phyloP scores from a whole-genome alignment of 1,284 basidiomycete genomes.

The Ustilago shanxiensis region DNA sequence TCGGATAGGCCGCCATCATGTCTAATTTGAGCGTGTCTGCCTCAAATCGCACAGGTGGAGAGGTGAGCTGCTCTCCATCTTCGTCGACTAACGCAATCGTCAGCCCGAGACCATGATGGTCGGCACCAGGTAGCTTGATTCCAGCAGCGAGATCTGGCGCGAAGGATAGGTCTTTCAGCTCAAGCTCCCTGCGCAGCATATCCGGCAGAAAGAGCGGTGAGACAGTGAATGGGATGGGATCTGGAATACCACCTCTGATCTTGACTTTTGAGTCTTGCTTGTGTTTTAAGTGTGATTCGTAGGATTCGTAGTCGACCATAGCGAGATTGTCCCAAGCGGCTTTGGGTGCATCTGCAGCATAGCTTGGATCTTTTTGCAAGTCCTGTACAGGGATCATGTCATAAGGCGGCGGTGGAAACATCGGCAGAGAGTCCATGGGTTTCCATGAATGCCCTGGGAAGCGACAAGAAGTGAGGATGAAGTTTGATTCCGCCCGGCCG shows the following conservation, averaged over 20 bases:
- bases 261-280: slow-evolving; percentile 16
- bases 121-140: slow-evolving; percentile 26
- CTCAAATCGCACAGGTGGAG: slow-evolving; percentile 38
- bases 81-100: slow-evolving; percentile 26
- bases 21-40: slow-evolving; percentile 42
- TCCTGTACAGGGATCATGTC: slow-evolving; percentile 24
- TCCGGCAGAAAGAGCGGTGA: slow-evolving; percentile 50
- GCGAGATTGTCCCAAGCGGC: slow-evolving; percentile 29
- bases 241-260: slow-evolving; percentile 45
- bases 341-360: slow-evolving; percentile 3
- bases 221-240: slow-evolving; percentile 43
- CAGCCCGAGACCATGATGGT: slow-evolving; percentile 26
- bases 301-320: slow-evolving; percentile 46
- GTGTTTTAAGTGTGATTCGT: slow-evolving; percentile 25
- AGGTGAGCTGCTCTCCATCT: slow-evolving; percentile 28
- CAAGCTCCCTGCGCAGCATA: slow-evolving; percentile 35
- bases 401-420: slow-evolving; percentile 36
- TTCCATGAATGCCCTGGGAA: slow-evolving; percentile 53
- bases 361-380: slow-evolving; percentile 18
- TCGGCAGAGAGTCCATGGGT: slow-evolving; percentile 47
- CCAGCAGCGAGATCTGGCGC: slow-evolving; percentile 30
- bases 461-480: slow-evolving; percentile 26
- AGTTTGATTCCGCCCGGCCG: slow-evolving; percentile 40
- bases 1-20: slow-evolving; percentile 46
- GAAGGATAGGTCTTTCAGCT: slow-evolving; percentile 35